phyloP scores from a whole-genome alignment of 306 rosid genomes.

The Rosa chinensis region DNA sequence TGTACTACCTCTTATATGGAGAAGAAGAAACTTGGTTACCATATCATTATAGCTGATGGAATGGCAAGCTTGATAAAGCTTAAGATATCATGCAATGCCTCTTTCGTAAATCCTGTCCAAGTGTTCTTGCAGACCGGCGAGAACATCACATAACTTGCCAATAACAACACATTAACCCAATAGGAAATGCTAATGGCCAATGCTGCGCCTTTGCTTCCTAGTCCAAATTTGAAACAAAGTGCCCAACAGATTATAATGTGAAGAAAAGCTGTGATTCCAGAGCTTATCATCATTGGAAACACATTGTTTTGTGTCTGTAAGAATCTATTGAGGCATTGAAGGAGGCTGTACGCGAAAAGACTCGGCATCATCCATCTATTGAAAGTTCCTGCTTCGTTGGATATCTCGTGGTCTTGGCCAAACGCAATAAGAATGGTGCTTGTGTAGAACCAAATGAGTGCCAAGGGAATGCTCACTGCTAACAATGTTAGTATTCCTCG shows the following conservation, averaged over 20 bases:
- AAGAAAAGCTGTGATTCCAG: slow-evolving; percentile 49
- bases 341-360: slow-evolving; percentile 42
- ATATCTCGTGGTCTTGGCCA: slow-evolving; percentile 49
- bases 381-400: slow-evolving; percentile 43
- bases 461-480: slow-evolving; percentile 38
- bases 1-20: not conserved
- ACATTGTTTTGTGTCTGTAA: slow-evolving; percentile 59
- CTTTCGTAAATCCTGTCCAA: slow-evolving; percentile 58
- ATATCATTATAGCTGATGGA: slow-evolving; percentile 65
- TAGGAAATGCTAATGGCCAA: slow-evolving; percentile 50
- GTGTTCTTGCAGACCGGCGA: slow-evolving; percentile 43
- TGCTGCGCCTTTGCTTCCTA: slow-evolving; percentile 55
- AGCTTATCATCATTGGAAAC: slow-evolving; percentile 50
- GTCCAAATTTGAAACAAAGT: slow-evolving; percentile 34
- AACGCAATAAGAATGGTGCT: slow-evolving; percentile 37
- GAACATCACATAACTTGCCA: slow-evolving; percentile 36
- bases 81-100: slow-evolving; percentile 46
- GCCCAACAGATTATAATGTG: slow-evolving; percentile 51
- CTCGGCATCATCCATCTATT: slow-evolving; percentile 49
- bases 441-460: slow-evolving; percentile 44
- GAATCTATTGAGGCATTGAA: slow-evolving; percentile 60
- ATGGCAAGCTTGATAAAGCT: slow-evolving; percentile 52
- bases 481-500: slow-evolving; percentile 50
- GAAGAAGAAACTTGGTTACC: slow-evolving; percentile 30
- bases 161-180: slow-evolving; percentile 47